These are phyloP conservation scores for Salvia rosmarinus DNA, from an alignment of 257 asterid species.

Conservation along the genomic window DNA sequence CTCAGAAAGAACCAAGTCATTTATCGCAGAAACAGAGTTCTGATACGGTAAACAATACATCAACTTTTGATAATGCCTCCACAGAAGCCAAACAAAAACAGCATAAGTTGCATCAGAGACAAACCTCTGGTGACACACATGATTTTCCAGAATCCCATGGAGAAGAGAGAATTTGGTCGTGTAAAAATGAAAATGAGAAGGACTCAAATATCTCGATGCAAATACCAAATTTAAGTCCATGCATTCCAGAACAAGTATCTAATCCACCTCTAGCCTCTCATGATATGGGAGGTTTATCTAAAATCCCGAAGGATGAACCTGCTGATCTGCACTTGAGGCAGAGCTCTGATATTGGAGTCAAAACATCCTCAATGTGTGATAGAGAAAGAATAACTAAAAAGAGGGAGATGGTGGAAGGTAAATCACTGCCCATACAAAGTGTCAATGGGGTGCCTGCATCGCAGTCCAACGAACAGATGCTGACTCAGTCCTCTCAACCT, in stretches of 20 bases:
- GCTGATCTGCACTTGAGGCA: slow-evolving; percentile 29
- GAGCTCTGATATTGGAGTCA: slow-evolving; percentile 25
- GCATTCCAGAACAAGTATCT: slow-evolving; percentile 36
- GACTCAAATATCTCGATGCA: slow-evolving; percentile 37
- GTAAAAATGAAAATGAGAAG: slow-evolving; percentile 34
- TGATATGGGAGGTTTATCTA: slow-evolving; percentile 21
- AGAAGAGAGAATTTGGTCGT: slow-evolving; percentile 26
- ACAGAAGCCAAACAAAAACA: slow-evolving; percentile 47
- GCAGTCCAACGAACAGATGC: slow-evolving; percentile 30
- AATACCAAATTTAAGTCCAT: slow-evolving; percentile 38
- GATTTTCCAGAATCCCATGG: slow-evolving; percentile 39
- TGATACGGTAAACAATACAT: slow-evolving; percentile 38
- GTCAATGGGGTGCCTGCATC: slow-evolving; percentile 24
- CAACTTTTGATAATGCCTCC: slow-evolving; percentile 43
- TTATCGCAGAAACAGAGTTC: slow-evolving; percentile 39
- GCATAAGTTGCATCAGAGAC: slow-evolving; percentile 33
- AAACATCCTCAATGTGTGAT: slow-evolving; percentile 21
- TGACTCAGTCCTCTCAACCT: slow-evolving; percentile 24
- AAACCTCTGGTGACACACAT: slow-evolving; percentile 35
- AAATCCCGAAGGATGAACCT: slow-evolving; percentile 29
- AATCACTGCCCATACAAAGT: slow-evolving; percentile 26
- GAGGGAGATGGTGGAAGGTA: slow-evolving; percentile 28
- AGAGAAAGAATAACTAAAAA: slow-evolving; percentile 30
- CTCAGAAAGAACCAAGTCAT: slow-evolving; percentile 36
- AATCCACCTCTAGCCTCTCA: slow-evolving; percentile 41